A percentile compares a stretch with the other conserved stretches of the same genome.
Conservation (phyloP, 768 basidiomycete genomes). For the Agrocybe praecox region DNA sequence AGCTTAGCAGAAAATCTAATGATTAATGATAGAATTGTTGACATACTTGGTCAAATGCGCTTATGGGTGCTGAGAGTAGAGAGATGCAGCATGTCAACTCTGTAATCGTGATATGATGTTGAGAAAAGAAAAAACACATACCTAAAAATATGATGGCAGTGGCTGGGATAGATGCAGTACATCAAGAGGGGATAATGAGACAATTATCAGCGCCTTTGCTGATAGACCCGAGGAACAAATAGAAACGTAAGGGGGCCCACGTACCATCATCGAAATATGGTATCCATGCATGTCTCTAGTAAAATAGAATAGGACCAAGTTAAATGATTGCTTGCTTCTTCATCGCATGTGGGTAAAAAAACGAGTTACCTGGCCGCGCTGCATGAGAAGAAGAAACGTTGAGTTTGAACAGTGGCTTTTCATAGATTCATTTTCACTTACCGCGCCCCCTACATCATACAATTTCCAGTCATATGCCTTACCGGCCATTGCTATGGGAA, state of each 20-base stretch:
- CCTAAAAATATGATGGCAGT: constrained; percentile 83
- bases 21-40: not conserved
- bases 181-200: not conserved
- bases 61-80: constrained; percentile 62
- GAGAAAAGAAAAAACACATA: constrained; percentile 13
- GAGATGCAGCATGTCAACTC: not conserved
- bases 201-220: not conserved
- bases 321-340: not conserved
- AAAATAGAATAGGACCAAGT: not conserved
- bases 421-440: constrained; percentile 36
- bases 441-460: constrained; percentile 85
- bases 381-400: constrained; percentile 7
- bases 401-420: not conserved
- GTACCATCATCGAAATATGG: constrained; percentile 85
- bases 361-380: constrained; percentile 22
- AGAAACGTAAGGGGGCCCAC: constrained; percentile 22
- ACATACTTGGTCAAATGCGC: constrained; percentile 81
- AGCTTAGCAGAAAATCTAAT: not conserved
- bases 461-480: constrained; percentile 73
- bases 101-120: not conserved
- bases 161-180: constrained; percentile 39
- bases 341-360: not conserved
- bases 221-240: not conserved
- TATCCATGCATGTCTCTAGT: constrained; percentile 76
- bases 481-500: constrained; percentile 66